phyloP scores from a whole-genome alignment of 345 rosid species.

The Aquilaria sinensis region DNA sequence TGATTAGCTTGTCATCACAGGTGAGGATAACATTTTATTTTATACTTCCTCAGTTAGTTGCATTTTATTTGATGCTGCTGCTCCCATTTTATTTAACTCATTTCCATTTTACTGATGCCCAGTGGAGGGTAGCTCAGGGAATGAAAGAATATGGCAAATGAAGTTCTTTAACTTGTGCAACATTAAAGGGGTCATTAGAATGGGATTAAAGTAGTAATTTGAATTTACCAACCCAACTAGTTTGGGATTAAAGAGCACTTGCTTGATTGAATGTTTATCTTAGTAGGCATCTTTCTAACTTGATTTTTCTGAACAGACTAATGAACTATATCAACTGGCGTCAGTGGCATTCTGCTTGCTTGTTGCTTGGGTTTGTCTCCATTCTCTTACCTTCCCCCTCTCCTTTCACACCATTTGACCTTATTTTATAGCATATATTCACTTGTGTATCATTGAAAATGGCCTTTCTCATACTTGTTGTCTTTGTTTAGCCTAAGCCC shows the following conservation, averaged over 20 bases:
- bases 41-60: background rate
- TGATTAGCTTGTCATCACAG: constrained; percentile 87
- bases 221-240: no score
- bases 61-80: constrained; percentile 2
- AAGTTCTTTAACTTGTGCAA: no score
- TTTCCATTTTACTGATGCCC: background rate
- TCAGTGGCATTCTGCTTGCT: constrained; percentile 79
- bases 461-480: no score
- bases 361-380: constrained; percentile 64
- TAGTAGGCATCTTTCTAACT: constrained; percentile 10
- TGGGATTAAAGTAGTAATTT: no score
- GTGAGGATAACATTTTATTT: constrained; percentile 24
- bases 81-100: background rate
- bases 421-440: background rate
- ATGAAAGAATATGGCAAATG: no score
- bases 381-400: no score
- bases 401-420: no score
- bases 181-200: no score
- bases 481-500: no score
- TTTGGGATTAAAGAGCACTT: no score
- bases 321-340: constrained; percentile 72
- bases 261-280: background rate
- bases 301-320: constrained; percentile 39
- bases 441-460: no score
- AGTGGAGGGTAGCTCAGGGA: no score